phyloP scores from a whole-genome alignment of 1,284 basidiomycete species.

The Porogramme epimiltina region DNA sequence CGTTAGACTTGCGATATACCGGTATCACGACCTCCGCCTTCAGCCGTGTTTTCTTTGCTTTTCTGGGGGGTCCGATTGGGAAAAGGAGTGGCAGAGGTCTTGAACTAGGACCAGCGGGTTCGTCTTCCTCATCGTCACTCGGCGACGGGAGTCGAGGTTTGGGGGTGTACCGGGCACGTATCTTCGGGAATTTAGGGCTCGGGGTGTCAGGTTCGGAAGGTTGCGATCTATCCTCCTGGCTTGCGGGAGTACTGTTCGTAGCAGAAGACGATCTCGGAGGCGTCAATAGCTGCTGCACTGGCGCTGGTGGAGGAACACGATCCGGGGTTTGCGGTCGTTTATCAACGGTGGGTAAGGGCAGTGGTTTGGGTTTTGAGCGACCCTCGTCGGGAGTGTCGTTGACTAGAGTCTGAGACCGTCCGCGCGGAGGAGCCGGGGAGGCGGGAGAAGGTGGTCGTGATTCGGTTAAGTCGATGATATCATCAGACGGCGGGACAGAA shows the following conservation, averaged over 20 bases:
- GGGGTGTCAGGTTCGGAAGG: constrained; percentile 9
- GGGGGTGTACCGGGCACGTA: constrained; percentile 11
- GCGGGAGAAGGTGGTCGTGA: constrained; percentile 27
- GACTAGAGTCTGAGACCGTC: constrained; percentile 14
- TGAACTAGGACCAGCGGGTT: background rate
- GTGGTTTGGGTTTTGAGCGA: constrained; percentile 10
- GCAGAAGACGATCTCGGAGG: constrained; percentile 29
- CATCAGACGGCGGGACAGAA: constrained; percentile 13
- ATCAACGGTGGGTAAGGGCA: background rate
- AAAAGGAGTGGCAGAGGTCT: background rate
- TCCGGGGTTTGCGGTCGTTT: background rate
- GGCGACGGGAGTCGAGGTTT: constrained; percentile 4
- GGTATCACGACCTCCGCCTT: constrained; percentile 39
- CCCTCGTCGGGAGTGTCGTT: no score
- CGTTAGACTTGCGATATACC: constrained; percentile 10
- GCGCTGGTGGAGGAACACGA: constrained; percentile 4
- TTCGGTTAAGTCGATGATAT: constrained; percentile 40
- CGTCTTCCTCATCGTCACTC: constrained; percentile 2
- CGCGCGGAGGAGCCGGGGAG: constrained; percentile 10
- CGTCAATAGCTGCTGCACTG: constrained; percentile 24
- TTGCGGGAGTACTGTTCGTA: background rate
- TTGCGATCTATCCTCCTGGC: background rate
- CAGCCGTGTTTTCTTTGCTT: constrained; percentile 19
- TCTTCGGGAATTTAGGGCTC: constrained; percentile 14
- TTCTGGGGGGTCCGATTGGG: background rate